Percentiles rank a stretch among this genome's conserved stretches.
These are phyloP conservation scores for Actinomucor elegans DNA, from an alignment of 371 early-diverging fungal species.

Conservation along the genomic window DNA sequence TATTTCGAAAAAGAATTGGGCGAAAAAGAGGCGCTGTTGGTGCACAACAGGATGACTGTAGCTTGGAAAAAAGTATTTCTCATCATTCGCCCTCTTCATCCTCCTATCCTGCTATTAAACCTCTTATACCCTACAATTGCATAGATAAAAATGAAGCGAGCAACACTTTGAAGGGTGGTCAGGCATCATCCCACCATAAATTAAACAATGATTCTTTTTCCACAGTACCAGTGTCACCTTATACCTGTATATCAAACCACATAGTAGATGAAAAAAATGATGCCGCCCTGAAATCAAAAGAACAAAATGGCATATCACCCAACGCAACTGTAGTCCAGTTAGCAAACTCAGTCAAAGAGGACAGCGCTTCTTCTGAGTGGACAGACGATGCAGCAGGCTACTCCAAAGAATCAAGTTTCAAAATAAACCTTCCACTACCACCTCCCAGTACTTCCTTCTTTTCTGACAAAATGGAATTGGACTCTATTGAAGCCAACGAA, in stretches of 20 bases:
- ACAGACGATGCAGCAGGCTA: not conserved
- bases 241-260: not conserved
- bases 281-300: too few species aligned
- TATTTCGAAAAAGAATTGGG: slow-evolving; percentile 8
- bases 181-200: not conserved
- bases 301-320: too few species aligned
- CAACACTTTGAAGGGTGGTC: not conserved
- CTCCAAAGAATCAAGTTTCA: not conserved
- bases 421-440: slow-evolving; percentile 22
- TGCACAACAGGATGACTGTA: slow-evolving; percentile 2
- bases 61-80: not conserved
- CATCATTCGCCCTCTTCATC: slow-evolving; percentile 1
- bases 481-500: slow-evolving; percentile 30
- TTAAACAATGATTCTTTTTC: not conserved
- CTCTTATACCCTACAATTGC: not conserved
- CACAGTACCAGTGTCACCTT: not conserved
- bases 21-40: slow-evolving; percentile 8
- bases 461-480: slow-evolving; percentile 45
- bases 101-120: slow-evolving; percentile 6
- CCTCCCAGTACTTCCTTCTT: slow-evolving; percentile 35
- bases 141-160: not conserved
- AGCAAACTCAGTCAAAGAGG: not conserved
- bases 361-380: not conserved
- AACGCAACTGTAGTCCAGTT: too few species aligned
- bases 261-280: not conserved